Percentiles rank a stretch among this genome's conserved stretches.
These are phyloP conservation scores for Tuber brumale DNA, from an alignment of 495 filamentous ascomycete genomes.

Conservation along the genomic window DNA sequence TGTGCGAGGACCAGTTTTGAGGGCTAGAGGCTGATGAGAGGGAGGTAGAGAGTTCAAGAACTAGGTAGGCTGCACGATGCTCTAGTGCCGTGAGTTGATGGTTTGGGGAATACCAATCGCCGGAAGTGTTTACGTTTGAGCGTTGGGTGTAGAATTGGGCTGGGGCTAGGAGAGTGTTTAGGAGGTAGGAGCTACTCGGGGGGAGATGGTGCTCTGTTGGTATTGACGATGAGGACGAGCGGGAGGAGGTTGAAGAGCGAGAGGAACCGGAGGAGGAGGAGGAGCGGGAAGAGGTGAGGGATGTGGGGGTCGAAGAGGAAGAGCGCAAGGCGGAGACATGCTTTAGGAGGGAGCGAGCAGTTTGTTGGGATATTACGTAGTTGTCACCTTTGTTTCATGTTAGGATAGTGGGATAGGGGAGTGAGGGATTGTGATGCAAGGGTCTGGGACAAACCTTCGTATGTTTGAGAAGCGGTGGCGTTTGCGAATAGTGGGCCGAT, in stretches of 20 bases:
- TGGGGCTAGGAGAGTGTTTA: slow-evolving; percentile 20
- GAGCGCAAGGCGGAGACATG: slow-evolving; percentile 15
- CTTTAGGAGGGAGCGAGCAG: slow-evolving; percentile 56
- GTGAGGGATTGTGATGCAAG: not conserved
- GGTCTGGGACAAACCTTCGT: slow-evolving; percentile 44
- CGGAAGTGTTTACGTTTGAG: slow-evolving; percentile 17
- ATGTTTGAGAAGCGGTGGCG: slow-evolving; percentile 62
- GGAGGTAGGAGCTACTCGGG: slow-evolving; percentile 25
- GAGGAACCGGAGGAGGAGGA: not conserved
- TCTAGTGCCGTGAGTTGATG: slow-evolving; percentile 29
- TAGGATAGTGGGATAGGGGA: slow-evolving; percentile 29
- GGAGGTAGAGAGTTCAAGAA: slow-evolving; percentile 23
- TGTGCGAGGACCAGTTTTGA: slow-evolving; percentile 29
- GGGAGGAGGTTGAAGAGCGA: not conserved
- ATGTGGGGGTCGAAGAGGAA: slow-evolving; percentile 5
- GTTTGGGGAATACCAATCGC: slow-evolving; percentile 20
- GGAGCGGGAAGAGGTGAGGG: slow-evolving; percentile 7
- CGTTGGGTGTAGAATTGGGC: slow-evolving; percentile 21
- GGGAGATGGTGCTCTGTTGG: slow-evolving; percentile 5
- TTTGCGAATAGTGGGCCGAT: slow-evolving; percentile 63
- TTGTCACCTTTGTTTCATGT: slow-evolving; percentile 55
- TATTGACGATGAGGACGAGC: not conserved
- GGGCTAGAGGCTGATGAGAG: slow-evolving; percentile 10
- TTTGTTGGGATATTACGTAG: slow-evolving; percentile 73
- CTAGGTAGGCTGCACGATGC: slow-evolving; percentile 27